phyloP scores from a whole-genome alignment of 768 basidiomycete genomes.

The Suillus paluster region DNA sequence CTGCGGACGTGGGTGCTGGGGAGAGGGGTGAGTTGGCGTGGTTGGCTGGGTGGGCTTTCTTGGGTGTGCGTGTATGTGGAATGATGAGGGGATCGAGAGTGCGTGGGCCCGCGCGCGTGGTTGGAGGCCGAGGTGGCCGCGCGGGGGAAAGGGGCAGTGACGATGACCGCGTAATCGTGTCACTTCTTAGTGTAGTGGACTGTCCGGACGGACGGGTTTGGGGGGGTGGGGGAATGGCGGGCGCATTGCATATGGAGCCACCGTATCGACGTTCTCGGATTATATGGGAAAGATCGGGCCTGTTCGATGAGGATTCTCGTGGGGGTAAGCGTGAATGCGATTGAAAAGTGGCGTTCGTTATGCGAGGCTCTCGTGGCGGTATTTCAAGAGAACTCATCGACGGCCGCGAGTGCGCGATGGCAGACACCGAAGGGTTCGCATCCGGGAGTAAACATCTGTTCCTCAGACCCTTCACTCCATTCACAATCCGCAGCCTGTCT shows the following conservation, averaged over 20 bases:
- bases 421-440: slow-evolving; percentile 7
- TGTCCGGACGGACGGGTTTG: slow-evolving; percentile 15
- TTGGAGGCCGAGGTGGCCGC: slow-evolving; percentile 33
- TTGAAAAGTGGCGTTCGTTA: slow-evolving; percentile 9
- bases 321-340: slow-evolving; percentile 27
- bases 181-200: slow-evolving; percentile 36
- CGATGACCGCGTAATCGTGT: slow-evolving; percentile 45
- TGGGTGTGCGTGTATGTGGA: slow-evolving; percentile 52
- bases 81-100: slow-evolving; percentile 42
- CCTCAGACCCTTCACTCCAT: slow-evolving; percentile 83
- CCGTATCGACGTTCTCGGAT: slow-evolving; percentile 62
- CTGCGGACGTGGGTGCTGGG: slow-evolving; percentile 34
- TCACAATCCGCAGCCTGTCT: slow-evolving; percentile 85
- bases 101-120: slow-evolving; percentile 38
- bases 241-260: slow-evolving; percentile 48
- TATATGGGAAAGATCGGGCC: slow-evolving; percentile 80
- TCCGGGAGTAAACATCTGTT: slow-evolving; percentile 49
- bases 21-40: slow-evolving; percentile 49
- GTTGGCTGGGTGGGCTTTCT: slow-evolving; percentile 53
- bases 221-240: slow-evolving; percentile 31
- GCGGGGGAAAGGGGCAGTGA: slow-evolving; percentile 73
- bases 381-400: too few relatives aligned
- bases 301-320: slow-evolving; percentile 36
- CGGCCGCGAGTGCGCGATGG: neutral
- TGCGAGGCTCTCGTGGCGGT: slow-evolving; percentile 8